Percentiles rank a stretch among this genome's conserved stretches.
phyloP scores from a whole-genome alignment of 345 rosid species.

The Draba incana region DNA sequence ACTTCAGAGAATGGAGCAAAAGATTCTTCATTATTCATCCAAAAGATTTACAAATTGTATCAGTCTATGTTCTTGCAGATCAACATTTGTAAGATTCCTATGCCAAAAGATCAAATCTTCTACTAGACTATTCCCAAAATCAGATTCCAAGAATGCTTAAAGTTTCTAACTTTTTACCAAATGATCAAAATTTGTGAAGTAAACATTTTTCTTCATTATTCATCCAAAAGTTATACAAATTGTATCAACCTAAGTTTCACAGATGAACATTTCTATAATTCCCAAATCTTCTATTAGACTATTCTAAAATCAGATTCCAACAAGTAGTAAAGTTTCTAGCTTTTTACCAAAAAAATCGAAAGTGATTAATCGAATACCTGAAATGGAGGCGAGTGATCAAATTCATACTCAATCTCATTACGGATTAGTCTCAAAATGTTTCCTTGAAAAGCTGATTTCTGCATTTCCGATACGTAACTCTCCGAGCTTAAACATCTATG shows the following conservation, averaged over 20 bases:
- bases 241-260: background rate
- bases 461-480: constrained; percentile 68
- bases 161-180: too few species aligned
- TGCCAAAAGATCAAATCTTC: too few species aligned
- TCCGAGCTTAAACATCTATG: constrained; percentile 42
- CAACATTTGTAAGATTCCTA: too few species aligned
- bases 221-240: background rate
- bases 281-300: background rate
- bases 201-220: too few species aligned
- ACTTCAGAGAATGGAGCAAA: constrained; percentile 1
- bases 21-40: background rate
- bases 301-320: constrained; percentile 11
- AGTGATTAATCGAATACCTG: constrained; percentile 15
- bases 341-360: background rate
- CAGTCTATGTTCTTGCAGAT: too few species aligned
- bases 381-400: constrained; percentile 53
- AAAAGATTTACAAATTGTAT: too few species aligned
- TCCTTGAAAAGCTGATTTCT: constrained; percentile 74
- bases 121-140: too few species aligned
- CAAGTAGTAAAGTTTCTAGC: constrained; percentile 17
- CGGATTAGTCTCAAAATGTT: constrained; percentile 65
- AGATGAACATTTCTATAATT: constrained; percentile 1
- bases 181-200: too few species aligned
- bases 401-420: constrained; percentile 70
- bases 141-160: too few species aligned